Conservation (phyloP, 306 rosid species). For the Castanopsis chinensis region DNA sequence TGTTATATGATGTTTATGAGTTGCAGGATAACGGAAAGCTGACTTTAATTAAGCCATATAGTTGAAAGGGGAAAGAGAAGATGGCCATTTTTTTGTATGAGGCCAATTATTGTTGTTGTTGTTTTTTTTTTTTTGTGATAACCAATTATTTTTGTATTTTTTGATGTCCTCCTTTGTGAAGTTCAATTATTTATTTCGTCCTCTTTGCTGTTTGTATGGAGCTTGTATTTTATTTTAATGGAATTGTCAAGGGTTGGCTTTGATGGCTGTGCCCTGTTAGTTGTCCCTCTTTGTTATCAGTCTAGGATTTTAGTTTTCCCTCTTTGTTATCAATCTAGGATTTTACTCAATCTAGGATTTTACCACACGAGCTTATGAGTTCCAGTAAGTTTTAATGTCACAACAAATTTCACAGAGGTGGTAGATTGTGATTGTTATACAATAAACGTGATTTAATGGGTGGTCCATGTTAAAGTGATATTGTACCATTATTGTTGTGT, state of each 20-base stretch:
- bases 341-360: too few relatives aligned
- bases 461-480: too few relatives aligned
- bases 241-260: not conserved
- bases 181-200: not conserved
- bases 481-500: too few relatives aligned
- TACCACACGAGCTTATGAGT: too few relatives aligned
- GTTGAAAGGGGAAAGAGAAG: not conserved
- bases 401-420: too few relatives aligned
- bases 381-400: too few relatives aligned
- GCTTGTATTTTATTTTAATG: not conserved
- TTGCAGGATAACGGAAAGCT: not conserved
- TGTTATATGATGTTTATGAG: not conserved
- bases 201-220: not conserved
- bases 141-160: not conserved
- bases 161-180: not conserved
- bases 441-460: too few relatives aligned
- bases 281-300: not conserved
- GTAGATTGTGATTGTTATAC: too few relatives aligned
- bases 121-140: too few relatives aligned
- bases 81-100: not conserved
- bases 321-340: not conserved
- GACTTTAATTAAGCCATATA: not conserved
- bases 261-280: not conserved
- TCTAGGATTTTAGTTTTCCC: not conserved
- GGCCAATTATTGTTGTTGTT: not conserved